Percentiles rank a stretch among this genome's conserved stretches.
These are phyloP conservation scores for Lasiodiplodia theobromae DNA, from an alignment of 2,329 filamentous ascomycete genomes.

Conservation along the genomic window DNA sequence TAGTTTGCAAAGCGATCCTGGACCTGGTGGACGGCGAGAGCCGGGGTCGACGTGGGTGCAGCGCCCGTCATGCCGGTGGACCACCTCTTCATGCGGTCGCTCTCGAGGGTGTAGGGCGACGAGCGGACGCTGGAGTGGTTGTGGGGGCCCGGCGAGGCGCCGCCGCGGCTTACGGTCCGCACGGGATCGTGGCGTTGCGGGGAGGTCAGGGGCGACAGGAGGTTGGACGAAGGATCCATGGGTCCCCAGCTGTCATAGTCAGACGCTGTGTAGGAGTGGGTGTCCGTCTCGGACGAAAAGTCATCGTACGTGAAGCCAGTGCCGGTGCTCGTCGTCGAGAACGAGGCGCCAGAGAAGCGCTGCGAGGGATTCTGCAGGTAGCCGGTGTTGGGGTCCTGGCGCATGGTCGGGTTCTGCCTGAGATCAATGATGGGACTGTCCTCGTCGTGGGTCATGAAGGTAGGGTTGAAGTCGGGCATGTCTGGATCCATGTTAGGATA, in stretches of 20 bases:
- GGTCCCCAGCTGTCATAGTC: slow-evolving; percentile 71
- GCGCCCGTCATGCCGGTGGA: slow-evolving; percentile 64
- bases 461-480: slow-evolving; percentile 46
- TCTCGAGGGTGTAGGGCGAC: slow-evolving; percentile 73
- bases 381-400: slow-evolving; percentile 38
- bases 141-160: slow-evolving; percentile 72
- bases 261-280: slow-evolving; percentile 63
- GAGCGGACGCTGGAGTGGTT: slow-evolving; percentile 65
- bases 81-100: slow-evolving; percentile 74
- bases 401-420: slow-evolving; percentile 42
- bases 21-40: slow-evolving; percentile 62
- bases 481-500: slow-evolving; percentile 50
- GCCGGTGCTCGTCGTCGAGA: slow-evolving; percentile 70
- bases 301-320: slow-evolving; percentile 73
- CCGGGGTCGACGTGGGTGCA: slow-evolving; percentile 66
- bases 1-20: slow-evolving; percentile 69
- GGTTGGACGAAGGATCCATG: slow-evolving; percentile 70
- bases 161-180: slow-evolving; percentile 66
- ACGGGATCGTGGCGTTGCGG: slow-evolving; percentile 65
- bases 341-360: slow-evolving; percentile 75
- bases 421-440: slow-evolving; percentile 51
- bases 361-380: slow-evolving; percentile 61
- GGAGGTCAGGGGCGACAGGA: slow-evolving; percentile 76
- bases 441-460: slow-evolving; percentile 48
- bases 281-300: slow-evolving; percentile 69